Base-by-base conservation (phyloP, 345 rosid genomes). In the Linum trigynum region DNA sequence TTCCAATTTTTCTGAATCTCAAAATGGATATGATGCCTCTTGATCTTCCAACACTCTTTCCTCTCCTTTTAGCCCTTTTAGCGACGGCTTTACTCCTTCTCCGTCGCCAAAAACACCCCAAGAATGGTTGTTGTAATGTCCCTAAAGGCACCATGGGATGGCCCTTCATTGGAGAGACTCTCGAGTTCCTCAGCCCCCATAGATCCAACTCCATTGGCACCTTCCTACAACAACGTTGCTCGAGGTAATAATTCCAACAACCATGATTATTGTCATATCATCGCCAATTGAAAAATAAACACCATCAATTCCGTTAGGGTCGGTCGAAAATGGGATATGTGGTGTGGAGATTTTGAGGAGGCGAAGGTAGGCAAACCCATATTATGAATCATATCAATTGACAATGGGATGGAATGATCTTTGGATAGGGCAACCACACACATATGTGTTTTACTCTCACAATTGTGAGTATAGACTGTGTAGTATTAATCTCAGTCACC, bases 141-240 rank as follows among this genome's bases (percentile, higher is more conserved):
- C 87, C 90, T 7, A 57, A 63, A 59, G 98, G 98, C 5, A 72
- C 65, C 72, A 85, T 78, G 87, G 98, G 98, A 39, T 86, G 83
- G 96, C 96, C 98, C 36, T 64, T 91, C 10, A 45, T 74, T 23
- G 98, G 98, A 2, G 89, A 91, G 65, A 85, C 95, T 62, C 75
- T 84, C 53, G 72, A 80, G 75, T 82, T 89, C 74, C 88, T 91
- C 80, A 79, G 80, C 71, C 92, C 98, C 69, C 98, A 91, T 67
- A 71, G 67, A 73, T 89, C 96, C 57, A 80, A 77, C 70, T 81
- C 95, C 69, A 63, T 78, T 5, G 90, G 96, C 2, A 58, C 40
- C 56, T 91, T 89, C 90, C 76, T 91, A 66, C 83, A 85, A 72
- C 66, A 82, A 41, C 91, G 62, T 65, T 73, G 87, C 74, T 78